These are phyloP conservation scores for Colletotrichum endophyticum DNA, from an alignment of 2,329 filamentous ascomycete species.

Conservation along the genomic window DNA sequence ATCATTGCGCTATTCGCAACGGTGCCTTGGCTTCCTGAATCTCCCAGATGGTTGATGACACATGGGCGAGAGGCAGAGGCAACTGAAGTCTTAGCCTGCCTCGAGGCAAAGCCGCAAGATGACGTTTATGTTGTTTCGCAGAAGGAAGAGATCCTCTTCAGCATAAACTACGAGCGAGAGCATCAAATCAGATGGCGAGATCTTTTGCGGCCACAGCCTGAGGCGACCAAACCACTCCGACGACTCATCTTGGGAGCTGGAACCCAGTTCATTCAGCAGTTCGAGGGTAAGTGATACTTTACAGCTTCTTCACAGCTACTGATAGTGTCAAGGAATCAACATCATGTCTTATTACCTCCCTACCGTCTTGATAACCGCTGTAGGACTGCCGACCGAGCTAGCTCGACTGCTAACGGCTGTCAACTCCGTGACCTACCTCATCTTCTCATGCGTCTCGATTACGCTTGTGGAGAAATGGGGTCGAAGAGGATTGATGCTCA, in stretches of 20 bases:
- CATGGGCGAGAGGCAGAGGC: conserved; percentile 32
- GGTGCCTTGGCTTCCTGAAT: conserved; percentile 36
- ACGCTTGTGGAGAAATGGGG: conserved; percentile 33
- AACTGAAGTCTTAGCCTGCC: not conserved
- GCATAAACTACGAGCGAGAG: not conserved
- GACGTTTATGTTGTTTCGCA: not conserved
- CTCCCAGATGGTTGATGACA: conserved; percentile 35
- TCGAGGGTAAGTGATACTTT: conserved; percentile 24
- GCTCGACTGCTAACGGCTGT: conserved; percentile 55
- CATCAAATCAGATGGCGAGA: not conserved
- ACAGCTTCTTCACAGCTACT: conserved; percentile 21
- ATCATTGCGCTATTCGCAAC: conserved; percentile 31
- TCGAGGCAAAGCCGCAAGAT: not conserved
- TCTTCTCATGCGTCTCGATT: conserved; percentile 27
- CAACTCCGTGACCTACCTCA: conserved; percentile 31
- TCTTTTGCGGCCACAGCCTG: not conserved
- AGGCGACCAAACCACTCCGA: not conserved
- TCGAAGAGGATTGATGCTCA: conserved; percentile 32
- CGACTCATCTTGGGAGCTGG: not conserved
- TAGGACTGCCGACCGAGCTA: conserved; percentile 50
- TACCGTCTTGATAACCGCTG: conserved; percentile 52
- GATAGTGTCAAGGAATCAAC: conserved; percentile 20
- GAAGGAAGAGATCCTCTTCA: not conserved
- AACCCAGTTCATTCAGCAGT: not conserved
- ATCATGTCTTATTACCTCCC: conserved; percentile 39